Conservation (phyloP, 1,284 basidiomycete genomes). For the Ceratobasidium sp. region DNA sequence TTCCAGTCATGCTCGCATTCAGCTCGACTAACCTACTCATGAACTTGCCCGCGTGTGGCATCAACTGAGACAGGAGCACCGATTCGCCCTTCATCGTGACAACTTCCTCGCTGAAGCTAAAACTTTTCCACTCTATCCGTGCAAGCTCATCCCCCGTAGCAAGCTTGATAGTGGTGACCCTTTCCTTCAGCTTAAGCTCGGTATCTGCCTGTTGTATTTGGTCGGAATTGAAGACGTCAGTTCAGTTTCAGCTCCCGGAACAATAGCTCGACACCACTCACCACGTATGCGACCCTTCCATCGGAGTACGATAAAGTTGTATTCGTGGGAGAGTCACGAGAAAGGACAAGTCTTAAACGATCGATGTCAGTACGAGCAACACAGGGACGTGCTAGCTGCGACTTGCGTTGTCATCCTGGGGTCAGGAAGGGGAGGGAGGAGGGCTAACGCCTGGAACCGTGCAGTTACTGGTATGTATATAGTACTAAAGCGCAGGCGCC, state of each 20-base stretch:
- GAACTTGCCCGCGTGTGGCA: conserved; percentile 10
- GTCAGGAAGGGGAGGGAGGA: neutral
- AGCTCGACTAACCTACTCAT: conserved; percentile 22
- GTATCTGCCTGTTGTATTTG: neutral
- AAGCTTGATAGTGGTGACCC: conserved; percentile 10
- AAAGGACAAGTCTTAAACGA: conserved; percentile 12
- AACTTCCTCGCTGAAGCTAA: conserved; percentile 2
- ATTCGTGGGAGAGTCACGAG: conserved; percentile 28
- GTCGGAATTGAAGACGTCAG: neutral
- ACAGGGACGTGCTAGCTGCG: neutral
- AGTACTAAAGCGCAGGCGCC: too few species aligned
- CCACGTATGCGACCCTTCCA: conserved; percentile 24
- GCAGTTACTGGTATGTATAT: too few species aligned
- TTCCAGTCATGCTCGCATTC: neutral
- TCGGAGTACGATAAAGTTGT: conserved; percentile 4
- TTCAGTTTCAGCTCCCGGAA: too few species aligned
- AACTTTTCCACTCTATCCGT: conserved; percentile 13
- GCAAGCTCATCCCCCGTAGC: conserved; percentile 7
- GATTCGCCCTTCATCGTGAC: conserved; percentile 21
- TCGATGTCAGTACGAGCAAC: neutral
- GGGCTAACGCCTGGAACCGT: too few species aligned
- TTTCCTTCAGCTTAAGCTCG: conserved; percentile 11
- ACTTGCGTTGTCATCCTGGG: conserved; percentile 30
- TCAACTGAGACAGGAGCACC: conserved; percentile 2
- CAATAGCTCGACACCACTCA: neutral